These are phyloP conservation scores for Fusarium euwallaceae DNA, from an alignment of 2,329 filamentous ascomycete genomes.

Conservation along the genomic window DNA sequence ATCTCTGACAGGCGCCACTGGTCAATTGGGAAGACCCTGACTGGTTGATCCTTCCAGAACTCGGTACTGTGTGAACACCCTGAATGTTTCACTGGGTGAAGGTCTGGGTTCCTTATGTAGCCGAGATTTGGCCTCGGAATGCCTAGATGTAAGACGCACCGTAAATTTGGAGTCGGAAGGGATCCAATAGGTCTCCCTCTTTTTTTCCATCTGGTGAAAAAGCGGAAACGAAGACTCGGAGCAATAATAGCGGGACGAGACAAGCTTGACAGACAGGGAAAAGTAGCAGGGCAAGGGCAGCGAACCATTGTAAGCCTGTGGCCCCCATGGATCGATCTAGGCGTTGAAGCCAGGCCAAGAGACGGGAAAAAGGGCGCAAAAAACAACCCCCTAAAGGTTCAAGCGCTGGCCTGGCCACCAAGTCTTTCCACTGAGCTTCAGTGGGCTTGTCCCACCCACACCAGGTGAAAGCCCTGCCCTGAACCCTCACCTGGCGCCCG, in stretches of 20 bases:
- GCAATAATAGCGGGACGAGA: slow-evolving; percentile 32
- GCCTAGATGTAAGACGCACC: slow-evolving; percentile 10
- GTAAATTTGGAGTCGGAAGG: slow-evolving; percentile 28
- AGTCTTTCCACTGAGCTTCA: slow-evolving; percentile 8
- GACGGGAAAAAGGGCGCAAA: slow-evolving; percentile 31
- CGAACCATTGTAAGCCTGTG: slow-evolving; percentile 22
- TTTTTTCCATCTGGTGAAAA: slow-evolving; percentile 20
- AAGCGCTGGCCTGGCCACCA: slow-evolving; percentile 18
- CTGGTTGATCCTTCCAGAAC: slow-evolving; percentile 13
- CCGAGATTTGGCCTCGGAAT: slow-evolving; percentile 43
- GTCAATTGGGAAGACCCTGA: slow-evolving; percentile 32
- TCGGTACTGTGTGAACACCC: slow-evolving; percentile 27
- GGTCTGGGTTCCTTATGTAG: slow-evolving; percentile 18
- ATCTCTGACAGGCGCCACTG: slow-evolving; percentile 40
- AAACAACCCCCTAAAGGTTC: slow-evolving; percentile 16
- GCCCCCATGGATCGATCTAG: slow-evolving; percentile 42
- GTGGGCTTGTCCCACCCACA: slow-evolving; percentile 32
- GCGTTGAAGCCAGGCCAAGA: slow-evolving; percentile 17
- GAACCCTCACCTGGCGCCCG: slow-evolving; percentile 37
- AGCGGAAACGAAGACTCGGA: slow-evolving; percentile 33
- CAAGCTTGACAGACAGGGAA: slow-evolving; percentile 24
- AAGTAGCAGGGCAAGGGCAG: slow-evolving; percentile 29
- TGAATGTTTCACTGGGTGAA: slow-evolving; percentile 15
- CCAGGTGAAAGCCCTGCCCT: slow-evolving; percentile 40
- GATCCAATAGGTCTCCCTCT: slow-evolving; percentile 32